Evolutionary conservation across 2,329 filamentous ascomycete species (phyloP).

Genomic region (Nemania sp.): DNA sequence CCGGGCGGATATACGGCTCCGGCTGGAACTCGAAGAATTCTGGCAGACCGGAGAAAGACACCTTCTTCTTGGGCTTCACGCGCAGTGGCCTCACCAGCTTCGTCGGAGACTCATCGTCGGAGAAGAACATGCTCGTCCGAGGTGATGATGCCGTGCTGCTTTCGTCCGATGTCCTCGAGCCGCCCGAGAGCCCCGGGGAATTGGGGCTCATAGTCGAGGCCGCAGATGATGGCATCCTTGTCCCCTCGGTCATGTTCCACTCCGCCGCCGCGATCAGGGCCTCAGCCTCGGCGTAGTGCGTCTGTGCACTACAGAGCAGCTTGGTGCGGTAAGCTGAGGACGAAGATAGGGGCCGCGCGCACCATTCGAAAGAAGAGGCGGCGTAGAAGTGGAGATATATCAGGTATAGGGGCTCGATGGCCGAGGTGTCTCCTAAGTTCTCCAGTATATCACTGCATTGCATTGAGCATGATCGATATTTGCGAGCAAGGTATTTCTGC

Average conservation of each 20-base stretch:
- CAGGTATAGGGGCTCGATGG: constrained; percentile 57
- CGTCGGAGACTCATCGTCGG: constrained; percentile 28
- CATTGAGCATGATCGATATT: constrained; percentile 58
- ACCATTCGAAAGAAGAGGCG: constrained; percentile 63
- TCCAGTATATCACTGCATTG: constrained; percentile 59
- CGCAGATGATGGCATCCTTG: constrained; percentile 46
- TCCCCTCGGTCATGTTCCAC: constrained; percentile 43
- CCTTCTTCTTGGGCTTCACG: constrained; percentile 47
- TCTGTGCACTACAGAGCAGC: constrained; percentile 56
- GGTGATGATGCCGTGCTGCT: constrained; percentile 53
- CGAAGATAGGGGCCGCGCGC: constrained; percentile 53
- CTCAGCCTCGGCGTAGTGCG: constrained; percentile 56
- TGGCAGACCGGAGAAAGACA: constrained; percentile 47
- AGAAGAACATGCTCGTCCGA: constrained; percentile 48
- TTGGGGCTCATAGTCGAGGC: constrained; percentile 48
- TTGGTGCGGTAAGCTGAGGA: constrained; percentile 52
- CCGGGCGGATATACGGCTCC: constrained; percentile 58
- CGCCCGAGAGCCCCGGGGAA: constrained; percentile 53
- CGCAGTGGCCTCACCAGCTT: constrained; percentile 17
- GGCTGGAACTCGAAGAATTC: constrained; percentile 42
- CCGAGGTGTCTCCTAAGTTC: constrained; percentile 48
- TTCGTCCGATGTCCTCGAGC: constrained; percentile 52
- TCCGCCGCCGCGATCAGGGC: constrained; percentile 54
- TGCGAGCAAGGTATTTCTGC: constrained; percentile 54
- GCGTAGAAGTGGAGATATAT: constrained; percentile 66